A percentile compares a stretch with the other conserved stretches of the same genome.
phyloP scores from a whole-genome alignment of 1,284 basidiomycete species.

The Calocybe gambosa region DNA sequence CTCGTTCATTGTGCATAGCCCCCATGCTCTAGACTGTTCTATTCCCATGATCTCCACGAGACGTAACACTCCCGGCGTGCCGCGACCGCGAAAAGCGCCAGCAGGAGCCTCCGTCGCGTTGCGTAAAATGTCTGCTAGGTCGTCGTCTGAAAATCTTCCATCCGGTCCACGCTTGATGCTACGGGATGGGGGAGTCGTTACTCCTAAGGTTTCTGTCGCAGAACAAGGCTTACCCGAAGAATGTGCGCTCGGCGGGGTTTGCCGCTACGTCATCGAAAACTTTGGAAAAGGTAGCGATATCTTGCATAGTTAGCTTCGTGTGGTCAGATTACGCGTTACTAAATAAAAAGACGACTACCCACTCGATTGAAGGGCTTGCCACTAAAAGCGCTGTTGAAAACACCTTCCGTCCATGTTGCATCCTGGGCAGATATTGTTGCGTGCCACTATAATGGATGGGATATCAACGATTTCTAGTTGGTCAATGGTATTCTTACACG shows the following conservation, averaged over 20 bases:
- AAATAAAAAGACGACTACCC: background rate
- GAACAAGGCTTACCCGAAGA: conserved; percentile 24
- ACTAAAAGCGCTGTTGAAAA: conserved; percentile 29
- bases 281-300: conserved; percentile 21
- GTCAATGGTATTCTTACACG: conserved; percentile 23
- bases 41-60: conserved; percentile 44
- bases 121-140: conserved; percentile 27
- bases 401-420: conserved; percentile 35
- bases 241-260: conserved; percentile 27
- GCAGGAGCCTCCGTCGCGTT: conserved; percentile 36
- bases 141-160: conserved; percentile 18
- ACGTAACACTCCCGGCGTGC: conserved; percentile 35
- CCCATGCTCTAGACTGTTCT: conserved; percentile 35
- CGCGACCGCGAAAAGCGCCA: conserved; percentile 39
- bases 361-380: conserved; percentile 25
- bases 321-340: background rate
- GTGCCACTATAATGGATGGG: conserved; percentile 27
- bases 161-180: conserved; percentile 18
- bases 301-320: conserved; percentile 20
- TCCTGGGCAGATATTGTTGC: conserved; percentile 30
- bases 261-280: conserved; percentile 18
- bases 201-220: background rate
- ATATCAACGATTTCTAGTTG: background rate
- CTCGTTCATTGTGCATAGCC: conserved; percentile 47
- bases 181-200: background rate